Evolutionary conservation across 371 early-diverging fungal species (phyloP).

Genomic region (Mucor piriformis): DNA sequence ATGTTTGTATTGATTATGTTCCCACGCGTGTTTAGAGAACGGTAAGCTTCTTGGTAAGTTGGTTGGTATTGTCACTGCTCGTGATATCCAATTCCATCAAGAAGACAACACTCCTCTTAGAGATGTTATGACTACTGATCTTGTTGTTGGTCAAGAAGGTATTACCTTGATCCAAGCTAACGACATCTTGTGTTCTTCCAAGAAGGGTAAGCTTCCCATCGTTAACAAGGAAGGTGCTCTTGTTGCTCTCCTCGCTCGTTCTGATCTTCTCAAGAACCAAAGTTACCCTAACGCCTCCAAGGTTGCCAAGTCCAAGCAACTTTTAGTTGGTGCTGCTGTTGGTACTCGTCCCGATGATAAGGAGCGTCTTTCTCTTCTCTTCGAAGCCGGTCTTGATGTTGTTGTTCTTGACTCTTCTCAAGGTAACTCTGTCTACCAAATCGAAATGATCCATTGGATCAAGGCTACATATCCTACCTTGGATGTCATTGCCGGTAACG

Average conservation of each 20-base stretch:
- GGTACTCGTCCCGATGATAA: slow-evolving; percentile 92
- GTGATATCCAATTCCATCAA: slow-evolving; percentile 93
- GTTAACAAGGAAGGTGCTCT: slow-evolving; percentile 82
- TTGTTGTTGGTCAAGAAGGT: slow-evolving; percentile 85
- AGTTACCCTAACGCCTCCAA: slow-evolving; percentile 94
- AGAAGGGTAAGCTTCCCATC: slow-evolving; percentile 97
- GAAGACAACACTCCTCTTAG: slow-evolving; percentile 61
- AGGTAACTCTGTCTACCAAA: slow-evolving; percentile 92
- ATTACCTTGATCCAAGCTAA: slow-evolving; percentile 91
- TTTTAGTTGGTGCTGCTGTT: slow-evolving; percentile 93
- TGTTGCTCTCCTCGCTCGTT: slow-evolving; percentile 90
- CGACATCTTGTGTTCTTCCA: slow-evolving; percentile 81
- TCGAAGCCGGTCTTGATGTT: slow-evolving; percentile 93
- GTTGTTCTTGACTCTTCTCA: slow-evolving; percentile 93
- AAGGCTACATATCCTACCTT: slow-evolving; percentile 77
- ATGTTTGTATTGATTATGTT: not conserved
- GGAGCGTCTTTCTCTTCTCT: slow-evolving; percentile 79
- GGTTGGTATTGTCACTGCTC: slow-evolving; percentile 94
- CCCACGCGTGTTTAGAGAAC: slow-evolving; percentile 50
- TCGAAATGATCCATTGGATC: slow-evolving; percentile 93
- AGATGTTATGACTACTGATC: slow-evolving; percentile 89
- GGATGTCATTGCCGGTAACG: slow-evolving; percentile 96
- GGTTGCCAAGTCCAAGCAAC: slow-evolving; percentile 80
- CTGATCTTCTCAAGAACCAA: slow-evolving; percentile 95
- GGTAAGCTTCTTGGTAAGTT: slow-evolving; percentile 90